phyloP scores from a whole-genome alignment of 192 early-diverging fungal species.

The Geosiphon pyriformis region DNA sequence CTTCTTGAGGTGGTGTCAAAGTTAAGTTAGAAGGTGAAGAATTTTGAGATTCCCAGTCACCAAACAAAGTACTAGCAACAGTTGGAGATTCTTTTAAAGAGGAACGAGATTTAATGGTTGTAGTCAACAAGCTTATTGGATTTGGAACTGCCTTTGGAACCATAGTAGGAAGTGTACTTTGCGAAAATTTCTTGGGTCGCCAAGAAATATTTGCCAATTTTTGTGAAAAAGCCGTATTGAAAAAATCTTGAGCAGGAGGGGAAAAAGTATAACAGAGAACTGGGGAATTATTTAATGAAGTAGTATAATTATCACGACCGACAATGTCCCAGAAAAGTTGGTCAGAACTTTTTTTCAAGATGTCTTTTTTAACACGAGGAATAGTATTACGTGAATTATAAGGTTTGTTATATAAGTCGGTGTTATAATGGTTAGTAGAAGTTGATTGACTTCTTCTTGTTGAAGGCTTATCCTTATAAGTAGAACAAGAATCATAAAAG shows the following conservation, averaged over 20 bases:
- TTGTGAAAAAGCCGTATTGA: conserved; percentile 1
- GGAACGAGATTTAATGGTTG: conserved; percentile 8
- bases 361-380: not conserved
- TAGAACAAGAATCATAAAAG: not conserved
- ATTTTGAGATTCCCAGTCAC: conserved; percentile 8
- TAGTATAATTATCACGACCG: conserved; percentile 22
- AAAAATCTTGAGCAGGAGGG: conserved; percentile 1
- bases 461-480: not conserved
- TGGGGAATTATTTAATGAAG: conserved; percentile 23
- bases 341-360: not conserved
- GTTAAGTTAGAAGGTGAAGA: not conserved
- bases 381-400: not conserved
- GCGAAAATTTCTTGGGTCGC: not conserved
- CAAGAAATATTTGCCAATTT: not conserved
- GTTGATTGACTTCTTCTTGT: not conserved
- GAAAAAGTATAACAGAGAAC: conserved; percentile 20
- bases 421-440: not conserved
- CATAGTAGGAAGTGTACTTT: conserved; percentile 12
- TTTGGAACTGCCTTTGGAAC: not conserved
- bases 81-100: not conserved
- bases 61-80: conserved; percentile 1
- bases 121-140: conserved; percentile 19
- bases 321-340: conserved; percentile 20
- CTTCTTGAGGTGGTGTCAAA: conserved; percentile 4
- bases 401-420: not conserved